Evolutionary conservation across 768 basidiomycete genomes (phyloP).

Genomic region (Russula griseocarnosa): DNA sequence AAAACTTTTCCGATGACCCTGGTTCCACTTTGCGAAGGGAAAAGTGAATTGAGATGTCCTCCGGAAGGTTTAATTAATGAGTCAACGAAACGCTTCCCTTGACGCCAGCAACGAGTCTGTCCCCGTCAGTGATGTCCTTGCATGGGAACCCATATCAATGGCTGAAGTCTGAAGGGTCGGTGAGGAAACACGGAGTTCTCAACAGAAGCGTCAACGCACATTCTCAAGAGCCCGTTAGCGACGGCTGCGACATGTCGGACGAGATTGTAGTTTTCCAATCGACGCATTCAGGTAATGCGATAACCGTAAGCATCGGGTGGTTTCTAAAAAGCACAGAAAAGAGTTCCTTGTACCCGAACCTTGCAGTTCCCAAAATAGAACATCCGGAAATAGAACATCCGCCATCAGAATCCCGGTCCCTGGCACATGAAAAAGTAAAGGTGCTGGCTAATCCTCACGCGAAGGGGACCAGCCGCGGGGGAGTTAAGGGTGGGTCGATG

Average conservation of each 20-base stretch:
- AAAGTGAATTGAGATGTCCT: conserved; percentile 8
- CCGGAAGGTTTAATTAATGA: conserved; percentile 6
- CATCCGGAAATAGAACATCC: conserved; percentile 5
- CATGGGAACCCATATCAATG: not conserved
- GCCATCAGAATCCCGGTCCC: not conserved
- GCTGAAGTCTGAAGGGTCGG: not conserved
- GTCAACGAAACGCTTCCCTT: not conserved
- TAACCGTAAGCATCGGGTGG: not conserved
- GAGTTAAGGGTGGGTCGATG: not conserved
- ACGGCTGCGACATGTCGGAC: conserved; percentile 19
- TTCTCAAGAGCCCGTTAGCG: conserved; percentile 13
- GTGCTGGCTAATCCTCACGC: not conserved
- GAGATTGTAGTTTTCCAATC: conserved; percentile 1
- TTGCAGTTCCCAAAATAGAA: not conserved
- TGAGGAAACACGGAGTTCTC: conserved; percentile 10
- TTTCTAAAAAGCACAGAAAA: not conserved
- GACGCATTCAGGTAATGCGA: not conserved
- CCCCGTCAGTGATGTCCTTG: not conserved
- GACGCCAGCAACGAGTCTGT: conserved; percentile 1
- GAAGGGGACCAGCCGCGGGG: not conserved
- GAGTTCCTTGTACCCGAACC: not conserved
- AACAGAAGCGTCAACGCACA: conserved; percentile 6
- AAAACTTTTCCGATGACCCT: conserved; percentile 2
- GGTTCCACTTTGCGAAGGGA: not conserved
- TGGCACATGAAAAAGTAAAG: not conserved